Base-by-base conservation (phyloP, 23 red algal species). In the Chondrus crispus region DNA sequence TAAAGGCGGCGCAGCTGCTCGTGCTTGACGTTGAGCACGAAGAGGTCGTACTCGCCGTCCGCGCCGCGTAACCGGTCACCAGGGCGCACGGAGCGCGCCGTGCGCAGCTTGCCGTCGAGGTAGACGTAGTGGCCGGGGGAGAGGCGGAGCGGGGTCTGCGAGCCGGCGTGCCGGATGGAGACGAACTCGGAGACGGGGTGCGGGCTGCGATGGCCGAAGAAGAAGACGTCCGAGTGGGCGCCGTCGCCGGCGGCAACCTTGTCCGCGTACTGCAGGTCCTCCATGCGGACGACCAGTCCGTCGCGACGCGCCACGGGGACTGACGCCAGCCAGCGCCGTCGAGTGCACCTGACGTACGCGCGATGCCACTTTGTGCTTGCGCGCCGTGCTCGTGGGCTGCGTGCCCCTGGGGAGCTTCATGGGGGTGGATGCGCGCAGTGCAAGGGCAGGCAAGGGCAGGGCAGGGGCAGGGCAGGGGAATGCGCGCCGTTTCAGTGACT, bases 121-220 rank as follows among this genome's bases (percentile, higher is more conserved):
- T 94, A 94, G 0, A 94, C 53, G 50, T 94, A 94, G 53, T 94
- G 92, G 7, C 58, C 45, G 1, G 92, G 49, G 24, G 92, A 94
- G 44, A 94, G 78, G 50, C 49, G 82, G 13, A 94, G 64, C 7
- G 82, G 74, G 28, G 39, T 94, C 7, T 88, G 45, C 14, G 77
- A 82, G 2, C 50, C 60, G 38, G 44, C 66, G 53, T 84, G 74
- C 46, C 79, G 32, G 63, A 95, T 85, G 63, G 66, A 72, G 16
- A 95, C 82, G 46, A 72, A 95, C 35, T 60, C 46, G 3, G 93
- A 68, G 28, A 62, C 35, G 3, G 26, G 26, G 2, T 88, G 24
- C 9, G 85, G 62, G 33, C 37, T 33, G 42, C 86, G 79, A 81
- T 95, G 93, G 13, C 82, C 82, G 45, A 87, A 95, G 57, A 89